These are phyloP conservation scores for Hymenoscyphus scutula DNA, from an alignment of 2,329 filamentous ascomycete species.

Conservation along the genomic window DNA sequence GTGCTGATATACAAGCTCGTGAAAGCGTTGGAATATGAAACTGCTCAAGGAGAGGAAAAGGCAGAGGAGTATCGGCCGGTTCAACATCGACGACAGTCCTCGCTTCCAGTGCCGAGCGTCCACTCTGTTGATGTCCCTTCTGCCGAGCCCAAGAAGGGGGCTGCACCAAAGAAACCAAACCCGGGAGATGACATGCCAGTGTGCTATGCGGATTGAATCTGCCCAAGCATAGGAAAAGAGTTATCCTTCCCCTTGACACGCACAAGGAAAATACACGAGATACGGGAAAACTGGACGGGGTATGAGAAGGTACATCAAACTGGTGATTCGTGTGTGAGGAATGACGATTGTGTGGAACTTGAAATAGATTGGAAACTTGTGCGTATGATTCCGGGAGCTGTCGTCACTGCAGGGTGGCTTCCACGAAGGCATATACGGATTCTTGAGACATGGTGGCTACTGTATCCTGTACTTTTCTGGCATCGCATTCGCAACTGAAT, in stretches of 20 bases:
- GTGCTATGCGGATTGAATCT: not conserved
- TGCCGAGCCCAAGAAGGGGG: not conserved
- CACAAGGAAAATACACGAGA: not conserved
- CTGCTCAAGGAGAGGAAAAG: slow-evolving; percentile 44
- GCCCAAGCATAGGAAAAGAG: not conserved
- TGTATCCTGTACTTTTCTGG: not conserved
- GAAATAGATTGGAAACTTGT: slow-evolving; percentile 2
- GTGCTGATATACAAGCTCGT: slow-evolving; percentile 50
- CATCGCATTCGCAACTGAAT: slow-evolving; percentile 1
- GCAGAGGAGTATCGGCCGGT: slow-evolving; percentile 7
- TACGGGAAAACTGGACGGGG: not conserved
- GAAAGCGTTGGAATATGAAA: slow-evolving; percentile 51
- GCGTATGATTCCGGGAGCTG: not conserved
- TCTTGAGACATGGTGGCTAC: not conserved
- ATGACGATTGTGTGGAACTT: not conserved
- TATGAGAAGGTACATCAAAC: not conserved
- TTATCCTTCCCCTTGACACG: not conserved
- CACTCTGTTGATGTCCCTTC: slow-evolving; percentile 1
- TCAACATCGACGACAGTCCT: slow-evolving; percentile 11
- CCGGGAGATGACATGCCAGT: not conserved
- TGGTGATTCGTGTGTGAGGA: not conserved
- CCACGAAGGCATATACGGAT: slow-evolving; percentile 1
- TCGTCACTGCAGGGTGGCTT: not conserved
- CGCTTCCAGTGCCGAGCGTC: slow-evolving; percentile 16
- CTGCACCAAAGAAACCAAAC: not conserved